Conservation (phyloP, 176 grass and related monocot species). For the Bonia amplexicaulis region DNA sequence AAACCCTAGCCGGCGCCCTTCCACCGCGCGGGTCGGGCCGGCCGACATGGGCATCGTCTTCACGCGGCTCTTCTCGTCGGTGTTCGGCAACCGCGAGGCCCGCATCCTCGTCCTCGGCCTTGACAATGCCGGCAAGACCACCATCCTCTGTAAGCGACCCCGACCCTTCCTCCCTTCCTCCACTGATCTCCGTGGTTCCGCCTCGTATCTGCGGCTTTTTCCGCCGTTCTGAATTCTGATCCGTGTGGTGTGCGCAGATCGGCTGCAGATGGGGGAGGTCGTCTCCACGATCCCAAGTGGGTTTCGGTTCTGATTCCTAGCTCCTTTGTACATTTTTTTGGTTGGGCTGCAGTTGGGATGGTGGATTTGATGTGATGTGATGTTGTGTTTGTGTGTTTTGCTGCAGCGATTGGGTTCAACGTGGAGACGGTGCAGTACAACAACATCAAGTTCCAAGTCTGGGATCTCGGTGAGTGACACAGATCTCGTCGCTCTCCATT, state of each 20-base stretch:
- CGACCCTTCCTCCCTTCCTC: neutral
- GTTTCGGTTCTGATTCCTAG: slow-evolving; percentile 29
- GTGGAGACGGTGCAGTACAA: slow-evolving; percentile 99
- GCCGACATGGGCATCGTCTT: slow-evolving; percentile 94
- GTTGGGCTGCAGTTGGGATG: neutral
- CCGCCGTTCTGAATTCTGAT: slow-evolving; percentile 31
- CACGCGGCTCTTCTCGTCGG: slow-evolving; percentile 93
- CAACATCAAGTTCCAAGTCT: slow-evolving; percentile 97
- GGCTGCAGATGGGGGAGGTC: slow-evolving; percentile 98
- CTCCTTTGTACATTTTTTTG: slow-evolving; percentile 11
- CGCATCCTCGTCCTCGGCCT: slow-evolving; percentile 94
- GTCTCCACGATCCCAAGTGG: slow-evolving; percentile 95
- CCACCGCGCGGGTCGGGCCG: slow-evolving; percentile 22
- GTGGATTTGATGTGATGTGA: slow-evolving; percentile 5
- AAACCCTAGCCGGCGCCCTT: slow-evolving; percentile 11
- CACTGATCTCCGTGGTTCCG: neutral
- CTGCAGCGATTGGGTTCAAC: slow-evolving; percentile 93
- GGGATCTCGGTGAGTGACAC: slow-evolving; percentile 74
- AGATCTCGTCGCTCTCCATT: neutral
- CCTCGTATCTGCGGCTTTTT: slow-evolving; percentile 20
- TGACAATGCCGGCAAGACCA: slow-evolving; percentile 99
- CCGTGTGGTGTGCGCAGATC: slow-evolving; percentile 42
- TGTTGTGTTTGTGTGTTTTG: slow-evolving; percentile 20
- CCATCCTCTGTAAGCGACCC: slow-evolving; percentile 70
- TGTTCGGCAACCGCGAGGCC: slow-evolving; percentile 95